These are phyloP conservation scores for Cordyceps farinosa DNA, from an alignment of 2,329 filamentous ascomycete species.

Conservation along the genomic window DNA sequence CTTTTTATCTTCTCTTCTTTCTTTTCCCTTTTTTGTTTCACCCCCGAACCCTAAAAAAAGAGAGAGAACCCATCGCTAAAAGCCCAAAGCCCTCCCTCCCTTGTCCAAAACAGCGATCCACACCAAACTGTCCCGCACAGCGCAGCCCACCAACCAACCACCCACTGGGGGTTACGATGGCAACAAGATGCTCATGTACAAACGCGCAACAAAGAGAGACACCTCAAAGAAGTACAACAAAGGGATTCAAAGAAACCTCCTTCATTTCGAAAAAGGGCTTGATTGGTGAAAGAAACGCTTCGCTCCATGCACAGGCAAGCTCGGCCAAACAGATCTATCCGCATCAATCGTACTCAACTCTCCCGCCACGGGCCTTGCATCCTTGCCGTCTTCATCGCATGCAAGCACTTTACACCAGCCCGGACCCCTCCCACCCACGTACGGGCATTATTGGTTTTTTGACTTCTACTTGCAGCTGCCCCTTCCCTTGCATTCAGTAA, in stretches of 20 bases:
- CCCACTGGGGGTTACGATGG: not conserved
- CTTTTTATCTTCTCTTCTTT: too few relatives aligned
- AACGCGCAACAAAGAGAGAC: not conserved
- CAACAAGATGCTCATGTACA: not conserved
- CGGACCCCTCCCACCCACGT: not conserved
- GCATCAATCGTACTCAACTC: not conserved
- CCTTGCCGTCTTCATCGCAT: conserved; percentile 13
- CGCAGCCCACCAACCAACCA: not conserved
- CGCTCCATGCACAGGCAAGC: not conserved
- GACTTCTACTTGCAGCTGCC: not conserved
- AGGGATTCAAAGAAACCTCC: not conserved
- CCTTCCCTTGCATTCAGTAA: conserved; percentile 7
- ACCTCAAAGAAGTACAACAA: not conserved
- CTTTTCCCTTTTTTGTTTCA: not conserved
- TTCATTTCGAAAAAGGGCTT: not conserved
- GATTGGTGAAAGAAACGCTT: not conserved
- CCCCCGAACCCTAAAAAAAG: not conserved
- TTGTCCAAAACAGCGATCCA: not conserved
- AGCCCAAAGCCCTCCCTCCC: not conserved
- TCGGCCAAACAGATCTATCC: not conserved
- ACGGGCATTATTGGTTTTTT: not conserved
- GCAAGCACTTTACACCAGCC: conserved; percentile 10
- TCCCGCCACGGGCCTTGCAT: not conserved
- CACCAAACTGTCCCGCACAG: conserved; percentile 3
- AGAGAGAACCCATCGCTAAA: not conserved